Conservation (phyloP, 1,284 basidiomycete species). For the Fomitopsis pinicola region DNA sequence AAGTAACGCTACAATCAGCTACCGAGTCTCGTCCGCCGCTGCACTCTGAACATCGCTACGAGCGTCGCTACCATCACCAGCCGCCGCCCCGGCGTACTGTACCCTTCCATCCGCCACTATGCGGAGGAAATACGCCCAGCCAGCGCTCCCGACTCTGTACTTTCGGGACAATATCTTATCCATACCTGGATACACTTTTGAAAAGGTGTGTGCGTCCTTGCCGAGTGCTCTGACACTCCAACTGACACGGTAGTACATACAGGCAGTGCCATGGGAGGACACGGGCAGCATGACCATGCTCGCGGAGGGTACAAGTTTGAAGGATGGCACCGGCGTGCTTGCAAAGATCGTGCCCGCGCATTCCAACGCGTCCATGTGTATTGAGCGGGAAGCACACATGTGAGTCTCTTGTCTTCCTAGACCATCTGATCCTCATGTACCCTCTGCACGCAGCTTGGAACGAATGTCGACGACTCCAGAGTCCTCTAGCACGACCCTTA, state of each 20-base stretch:
- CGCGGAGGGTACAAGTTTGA: conserved; percentile 62
- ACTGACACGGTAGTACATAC: conserved; percentile 17
- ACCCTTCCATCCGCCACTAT: conserved; percentile 17
- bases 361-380: conserved; percentile 64
- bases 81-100: conserved; percentile 1
- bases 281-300: conserved; percentile 66
- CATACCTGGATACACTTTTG: conserved; percentile 65
- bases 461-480: conserved; percentile 47
- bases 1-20: background rate
- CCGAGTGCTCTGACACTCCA: conserved; percentile 4
- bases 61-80: background rate
- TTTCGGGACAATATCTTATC: conserved; percentile 53
- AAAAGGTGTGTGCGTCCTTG: conserved; percentile 42
- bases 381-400: conserved; percentile 71
- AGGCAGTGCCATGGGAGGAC: conserved; percentile 65
- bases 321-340: conserved; percentile 62
- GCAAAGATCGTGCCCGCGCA: conserved; percentile 70
- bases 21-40: background rate
- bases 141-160: conserved; percentile 34
- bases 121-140: conserved; percentile 33
- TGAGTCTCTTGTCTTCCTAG: conserved; percentile 29
- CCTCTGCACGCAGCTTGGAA: conserved; percentile 38
- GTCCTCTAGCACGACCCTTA: conserved; percentile 46
- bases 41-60: background rate
- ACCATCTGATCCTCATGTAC: background rate